These are phyloP conservation scores for Chalciporus sp. DNA, from an alignment of 1,284 basidiomycete species.

Conservation along the genomic window DNA sequence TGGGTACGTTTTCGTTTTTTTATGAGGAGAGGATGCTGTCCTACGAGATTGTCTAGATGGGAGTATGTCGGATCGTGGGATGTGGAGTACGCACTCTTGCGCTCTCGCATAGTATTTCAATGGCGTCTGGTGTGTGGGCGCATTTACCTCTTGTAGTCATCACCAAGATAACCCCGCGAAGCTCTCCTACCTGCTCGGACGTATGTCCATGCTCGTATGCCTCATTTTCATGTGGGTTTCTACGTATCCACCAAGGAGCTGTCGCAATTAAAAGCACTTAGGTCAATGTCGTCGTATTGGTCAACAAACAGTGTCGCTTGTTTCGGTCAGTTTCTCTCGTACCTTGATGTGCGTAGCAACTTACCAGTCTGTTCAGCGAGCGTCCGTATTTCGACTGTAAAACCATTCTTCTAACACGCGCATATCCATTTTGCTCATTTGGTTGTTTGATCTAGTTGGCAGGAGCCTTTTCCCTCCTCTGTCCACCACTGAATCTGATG, in stretches of 20 bases:
- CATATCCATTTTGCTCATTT: no score
- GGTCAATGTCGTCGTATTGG: not conserved
- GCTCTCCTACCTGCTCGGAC: constrained; percentile 22
- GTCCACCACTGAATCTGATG: constrained; percentile 15
- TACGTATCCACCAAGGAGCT: no score
- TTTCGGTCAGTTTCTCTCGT: no score
- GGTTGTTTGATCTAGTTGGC: no score
- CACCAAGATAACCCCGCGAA: not conserved
- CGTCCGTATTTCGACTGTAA: no score
- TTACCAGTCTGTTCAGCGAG: no score
- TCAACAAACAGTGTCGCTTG: constrained; percentile 16
- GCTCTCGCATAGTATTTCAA: constrained; percentile 16
- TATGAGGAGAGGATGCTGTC: not conserved
- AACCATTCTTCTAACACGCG: no score
- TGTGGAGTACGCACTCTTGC: constrained; percentile 25
- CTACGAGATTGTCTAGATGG: constrained; percentile 16
- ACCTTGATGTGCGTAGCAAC: no score
- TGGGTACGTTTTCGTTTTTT: constrained; percentile 10
- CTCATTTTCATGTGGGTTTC: constrained; percentile 19
- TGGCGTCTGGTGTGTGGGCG: constrained; percentile 25
- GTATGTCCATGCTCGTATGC: constrained; percentile 12
- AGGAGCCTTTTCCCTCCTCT: no score
- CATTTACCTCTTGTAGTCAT: not conserved
- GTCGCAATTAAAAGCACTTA: no score
- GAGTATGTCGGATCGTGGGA: constrained; percentile 22